Conservation (phyloP, 2,329 filamentous ascomycete species). For the Claviceps purpurea region DNA sequence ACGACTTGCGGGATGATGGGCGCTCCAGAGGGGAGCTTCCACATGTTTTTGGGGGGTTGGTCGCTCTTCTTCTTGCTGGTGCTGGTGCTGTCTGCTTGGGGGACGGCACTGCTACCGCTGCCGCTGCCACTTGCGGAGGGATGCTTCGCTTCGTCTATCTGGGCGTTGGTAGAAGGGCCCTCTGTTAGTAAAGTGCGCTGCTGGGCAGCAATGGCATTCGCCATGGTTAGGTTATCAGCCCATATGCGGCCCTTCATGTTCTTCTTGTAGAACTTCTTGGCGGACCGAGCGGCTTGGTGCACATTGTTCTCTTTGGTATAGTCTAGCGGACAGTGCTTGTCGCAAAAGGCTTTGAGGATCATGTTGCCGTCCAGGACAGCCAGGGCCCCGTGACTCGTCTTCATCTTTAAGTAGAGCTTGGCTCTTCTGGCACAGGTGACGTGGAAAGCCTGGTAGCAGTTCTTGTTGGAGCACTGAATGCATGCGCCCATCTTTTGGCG, state of each 20-base stretch:
- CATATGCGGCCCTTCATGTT: constrained; percentile 82
- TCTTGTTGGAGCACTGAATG: constrained; percentile 96
- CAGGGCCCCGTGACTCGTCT: constrained; percentile 68
- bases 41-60: constrained; percentile 31
- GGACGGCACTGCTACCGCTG: constrained; percentile 18
- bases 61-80: constrained; percentile 56
- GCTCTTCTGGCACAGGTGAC: constrained; percentile 88
- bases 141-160: constrained; percentile 72
- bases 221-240: constrained; percentile 80
- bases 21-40: constrained; percentile 89
- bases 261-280: constrained; percentile 78
- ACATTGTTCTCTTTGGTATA: constrained; percentile 81
- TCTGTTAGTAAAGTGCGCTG: constrained; percentile 51
- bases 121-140: constrained; percentile 30
- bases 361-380: constrained; percentile 67
- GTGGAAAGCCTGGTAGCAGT: constrained; percentile 93
- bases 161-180: constrained; percentile 59
- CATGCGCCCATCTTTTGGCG: constrained; percentile 96
- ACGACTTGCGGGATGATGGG: constrained; percentile 86
- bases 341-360: constrained; percentile 85
- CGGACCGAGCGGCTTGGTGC: constrained; percentile 63
- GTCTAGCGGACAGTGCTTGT: constrained; percentile 83
- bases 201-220: constrained; percentile 64
- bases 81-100: constrained; percentile 31
- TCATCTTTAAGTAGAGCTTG: constrained; percentile 89